phyloP scores from a whole-genome alignment of 2,329 filamentous ascomycete species.

The Trichoderma sp. region DNA sequence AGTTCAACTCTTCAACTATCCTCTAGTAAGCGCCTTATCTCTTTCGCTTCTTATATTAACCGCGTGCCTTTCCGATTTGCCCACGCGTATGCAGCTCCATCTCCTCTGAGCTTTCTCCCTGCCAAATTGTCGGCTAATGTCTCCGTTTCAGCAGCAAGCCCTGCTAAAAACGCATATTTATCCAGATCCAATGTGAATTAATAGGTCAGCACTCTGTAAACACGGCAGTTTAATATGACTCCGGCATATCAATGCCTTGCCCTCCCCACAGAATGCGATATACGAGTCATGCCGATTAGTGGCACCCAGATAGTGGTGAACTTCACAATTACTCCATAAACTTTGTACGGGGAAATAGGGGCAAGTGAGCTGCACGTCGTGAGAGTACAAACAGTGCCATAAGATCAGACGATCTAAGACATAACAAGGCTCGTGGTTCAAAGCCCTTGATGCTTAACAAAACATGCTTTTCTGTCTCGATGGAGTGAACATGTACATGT shows the following conservation, averaged over 20 bases:
- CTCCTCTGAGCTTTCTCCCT: not conserved
- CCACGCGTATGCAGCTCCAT: not conserved
- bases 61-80: not conserved
- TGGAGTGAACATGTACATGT: not conserved
- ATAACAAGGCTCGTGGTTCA: not conserved
- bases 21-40: not conserved
- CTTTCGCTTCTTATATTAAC: not conserved
- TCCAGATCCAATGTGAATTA: not conserved
- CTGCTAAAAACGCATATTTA: not conserved
- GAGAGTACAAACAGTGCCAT: not conserved
- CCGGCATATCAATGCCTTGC: not conserved
- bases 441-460: not conserved
- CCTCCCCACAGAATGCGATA: not conserved
- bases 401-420: not conserved
- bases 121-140: not conserved
- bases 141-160: not conserved
- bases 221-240: not conserved
- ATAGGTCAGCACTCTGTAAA: not conserved
- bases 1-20: not conserved
- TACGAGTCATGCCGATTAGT: not conserved
- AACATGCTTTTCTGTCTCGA: not conserved
- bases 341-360: not conserved
- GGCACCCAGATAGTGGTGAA: not conserved
- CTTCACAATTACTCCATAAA: not conserved
- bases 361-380: not conserved